Evolutionary conservation across 2,329 filamentous ascomycete species (phyloP), one percentile per base, ranked within the genome.

Genomic region (Seiridium unicorne): DNA sequence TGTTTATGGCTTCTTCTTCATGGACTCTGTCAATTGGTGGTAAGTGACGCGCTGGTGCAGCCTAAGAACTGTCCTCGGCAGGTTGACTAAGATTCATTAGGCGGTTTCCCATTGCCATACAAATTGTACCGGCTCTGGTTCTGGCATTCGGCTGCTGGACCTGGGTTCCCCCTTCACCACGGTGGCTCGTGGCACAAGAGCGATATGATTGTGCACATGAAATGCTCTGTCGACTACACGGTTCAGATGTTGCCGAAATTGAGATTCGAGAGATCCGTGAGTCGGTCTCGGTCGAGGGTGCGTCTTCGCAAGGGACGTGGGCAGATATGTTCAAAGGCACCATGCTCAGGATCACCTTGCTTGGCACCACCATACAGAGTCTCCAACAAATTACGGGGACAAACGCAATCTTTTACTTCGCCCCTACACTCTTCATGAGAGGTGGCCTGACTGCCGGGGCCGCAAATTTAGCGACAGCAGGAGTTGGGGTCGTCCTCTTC

Each of bases 261-360:
- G 57, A 59, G 38, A 59, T 59, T 8, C 35, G 36, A 9, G 57
- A 59, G 71, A 85, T 88, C 49, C 81, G 44, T 11, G 61, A 60
- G 31, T 46, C 55, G 5, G 44, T 64, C 1, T 48, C 51, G 3
- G 59, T 58, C 32, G 55, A 64, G 51, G 55, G 61, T 47, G 61
- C 32, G 4, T 38, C 36, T 5, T 32, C 57, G 2, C 56, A 63
- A 46, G 48, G 55, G 4, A 51, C 51, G 32, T 65, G 64, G 64
- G 53, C 36, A 2, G 62, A 65, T 44, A 65, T 65, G 64, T 63
- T 65, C 36, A 47, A 56, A 5, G 58, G 58, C 2, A 59, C 64
- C 1, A 55, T 64, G 6, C 54, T 64, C 5, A 51, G 62, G 26
- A 57, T 65, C 3, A 65, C 64, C 38, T 46, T 66, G 26, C 60